Evolutionary conservation across 2,329 filamentous ascomycete species (phyloP).

Genomic region (Aspergillus sojae): DNA sequence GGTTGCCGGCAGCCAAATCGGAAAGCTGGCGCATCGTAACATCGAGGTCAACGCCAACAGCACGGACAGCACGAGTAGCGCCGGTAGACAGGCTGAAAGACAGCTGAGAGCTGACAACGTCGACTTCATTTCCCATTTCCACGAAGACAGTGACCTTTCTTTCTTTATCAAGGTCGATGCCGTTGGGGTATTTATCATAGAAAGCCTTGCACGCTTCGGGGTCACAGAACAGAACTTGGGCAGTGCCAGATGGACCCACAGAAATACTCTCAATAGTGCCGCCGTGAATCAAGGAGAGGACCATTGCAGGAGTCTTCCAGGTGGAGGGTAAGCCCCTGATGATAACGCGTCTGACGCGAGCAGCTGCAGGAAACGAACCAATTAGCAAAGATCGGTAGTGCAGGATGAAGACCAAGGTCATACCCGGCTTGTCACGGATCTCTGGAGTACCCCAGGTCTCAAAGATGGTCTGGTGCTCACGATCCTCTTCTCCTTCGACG

Average conservation of each 20-base stretch:
- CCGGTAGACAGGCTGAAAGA: conserved; percentile 43
- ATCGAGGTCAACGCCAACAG: conserved; percentile 44
- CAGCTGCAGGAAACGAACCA: conserved; percentile 17
- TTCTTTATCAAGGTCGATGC: conserved; percentile 37
- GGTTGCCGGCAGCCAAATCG: conserved; percentile 41
- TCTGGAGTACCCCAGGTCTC: conserved; percentile 34
- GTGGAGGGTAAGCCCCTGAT: conserved; percentile 40
- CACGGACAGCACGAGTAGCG: conserved; percentile 51
- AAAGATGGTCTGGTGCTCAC: conserved; percentile 35
- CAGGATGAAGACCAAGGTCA: neutral
- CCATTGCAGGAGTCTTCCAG: conserved; percentile 32
- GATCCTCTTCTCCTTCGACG: conserved; percentile 27
- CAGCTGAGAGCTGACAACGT: conserved; percentile 45
- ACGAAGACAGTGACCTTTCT: conserved; percentile 37
- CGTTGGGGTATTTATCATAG: conserved; percentile 39
- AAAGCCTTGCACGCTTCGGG: conserved; percentile 38
- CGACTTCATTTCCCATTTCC: conserved; percentile 43
- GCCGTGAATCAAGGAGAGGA: conserved; percentile 43
- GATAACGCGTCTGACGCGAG: conserved; percentile 34
- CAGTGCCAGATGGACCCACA: conserved; percentile 24
- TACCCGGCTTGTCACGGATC: conserved; percentile 32
- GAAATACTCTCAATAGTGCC: conserved; percentile 40
- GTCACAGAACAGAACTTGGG: conserved; percentile 41
- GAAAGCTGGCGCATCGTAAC: conserved; percentile 40
- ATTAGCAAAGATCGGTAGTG: conserved; percentile 1